phyloP scores from a whole-genome alignment of 495 filamentous ascomycete species.

The Aspergillus saccharolyticus region DNA sequence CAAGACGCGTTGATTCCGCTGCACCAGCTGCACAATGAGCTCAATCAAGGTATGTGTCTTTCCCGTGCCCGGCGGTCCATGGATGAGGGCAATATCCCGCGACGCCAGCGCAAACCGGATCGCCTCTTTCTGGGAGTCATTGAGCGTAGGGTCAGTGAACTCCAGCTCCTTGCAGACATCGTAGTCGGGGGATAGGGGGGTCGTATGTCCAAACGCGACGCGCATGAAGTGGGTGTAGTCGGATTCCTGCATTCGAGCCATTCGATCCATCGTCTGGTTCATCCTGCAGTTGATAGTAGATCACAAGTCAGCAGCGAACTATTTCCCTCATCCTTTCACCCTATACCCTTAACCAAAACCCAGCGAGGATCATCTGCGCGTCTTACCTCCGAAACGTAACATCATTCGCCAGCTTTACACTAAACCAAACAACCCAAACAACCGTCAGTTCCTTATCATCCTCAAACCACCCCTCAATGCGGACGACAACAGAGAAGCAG shows the following conservation, averaged over 20 bases:
- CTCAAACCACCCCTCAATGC: background rate
- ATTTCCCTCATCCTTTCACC: too few species aligned
- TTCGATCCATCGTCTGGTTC: constrained; percentile 78
- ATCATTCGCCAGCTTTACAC: constrained; percentile 92
- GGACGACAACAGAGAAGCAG: background rate
- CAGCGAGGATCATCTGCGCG: too few species aligned
- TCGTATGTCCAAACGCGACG: constrained; percentile 69
- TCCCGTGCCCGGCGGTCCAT: constrained; percentile 92
- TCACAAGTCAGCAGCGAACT: too few species aligned
- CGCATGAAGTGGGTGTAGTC: constrained; percentile 72
- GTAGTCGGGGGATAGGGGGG: constrained; percentile 39
- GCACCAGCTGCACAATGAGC: constrained; percentile 80
- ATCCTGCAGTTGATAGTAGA: too few species aligned
- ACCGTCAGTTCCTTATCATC: background rate
- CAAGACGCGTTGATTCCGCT: constrained; percentile 64
- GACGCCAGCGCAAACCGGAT: constrained; percentile 83
- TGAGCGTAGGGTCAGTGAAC: constrained; percentile 76
- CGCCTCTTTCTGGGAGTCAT: constrained; percentile 87
- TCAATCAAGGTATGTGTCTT: constrained; percentile 98
- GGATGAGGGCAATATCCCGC: constrained; percentile 83
- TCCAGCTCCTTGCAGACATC: constrained; percentile 56
- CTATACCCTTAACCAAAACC: too few species aligned
- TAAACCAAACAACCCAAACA: constrained; percentile 16
- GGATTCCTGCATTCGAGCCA: constrained; percentile 64
- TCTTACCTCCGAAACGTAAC: constrained; percentile 76